Evolutionary conservation across 805 yeast species (phyloP).

Genomic region (Nakazawaea wyomingensis): DNA sequence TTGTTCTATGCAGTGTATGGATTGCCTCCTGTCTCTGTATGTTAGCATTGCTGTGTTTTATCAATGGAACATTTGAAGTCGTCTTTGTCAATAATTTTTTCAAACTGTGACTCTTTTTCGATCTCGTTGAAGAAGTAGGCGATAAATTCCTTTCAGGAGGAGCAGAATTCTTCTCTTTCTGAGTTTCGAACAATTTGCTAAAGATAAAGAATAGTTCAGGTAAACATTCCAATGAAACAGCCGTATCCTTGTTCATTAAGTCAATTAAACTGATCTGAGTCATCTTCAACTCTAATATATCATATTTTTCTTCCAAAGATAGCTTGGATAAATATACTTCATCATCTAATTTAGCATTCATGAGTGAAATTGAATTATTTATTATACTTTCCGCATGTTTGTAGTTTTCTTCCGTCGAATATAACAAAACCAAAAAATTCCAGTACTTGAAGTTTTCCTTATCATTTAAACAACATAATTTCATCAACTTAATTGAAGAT

Average conservation of each 20-base stretch:
- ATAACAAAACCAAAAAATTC: conserved; percentile 12
- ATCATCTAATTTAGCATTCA: conserved; percentile 18
- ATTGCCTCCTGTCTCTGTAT: conserved; percentile 19
- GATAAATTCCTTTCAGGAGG: neutral
- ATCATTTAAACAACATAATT: conserved; percentile 8
- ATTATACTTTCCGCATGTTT: conserved; percentile 8
- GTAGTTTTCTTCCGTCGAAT: conserved; percentile 11
- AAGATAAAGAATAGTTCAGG: conserved; percentile 61
- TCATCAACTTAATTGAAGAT: conserved; percentile 9
- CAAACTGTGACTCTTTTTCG: conserved; percentile 10
- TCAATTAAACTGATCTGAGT: conserved; percentile 72
- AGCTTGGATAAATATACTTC: conserved; percentile 13
- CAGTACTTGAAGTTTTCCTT: conserved; percentile 13
- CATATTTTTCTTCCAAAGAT: conserved; percentile 30
- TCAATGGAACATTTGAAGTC: conserved; percentile 1
- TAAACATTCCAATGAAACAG: conserved; percentile 56
- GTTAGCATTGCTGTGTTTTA: conserved; percentile 18
- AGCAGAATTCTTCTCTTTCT: conserved; percentile 10
- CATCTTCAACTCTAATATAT: conserved; percentile 62
- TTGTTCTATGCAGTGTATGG: neutral
- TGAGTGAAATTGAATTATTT: conserved; percentile 9
- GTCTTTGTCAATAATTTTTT: conserved; percentile 2
- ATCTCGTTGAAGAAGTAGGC: conserved; percentile 7
- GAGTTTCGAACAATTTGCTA: conserved; percentile 40
- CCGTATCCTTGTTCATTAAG: conserved; percentile 45